Conservation (phyloP, 2,329 filamentous ascomycete species). For the Alternaria sp. region DNA sequence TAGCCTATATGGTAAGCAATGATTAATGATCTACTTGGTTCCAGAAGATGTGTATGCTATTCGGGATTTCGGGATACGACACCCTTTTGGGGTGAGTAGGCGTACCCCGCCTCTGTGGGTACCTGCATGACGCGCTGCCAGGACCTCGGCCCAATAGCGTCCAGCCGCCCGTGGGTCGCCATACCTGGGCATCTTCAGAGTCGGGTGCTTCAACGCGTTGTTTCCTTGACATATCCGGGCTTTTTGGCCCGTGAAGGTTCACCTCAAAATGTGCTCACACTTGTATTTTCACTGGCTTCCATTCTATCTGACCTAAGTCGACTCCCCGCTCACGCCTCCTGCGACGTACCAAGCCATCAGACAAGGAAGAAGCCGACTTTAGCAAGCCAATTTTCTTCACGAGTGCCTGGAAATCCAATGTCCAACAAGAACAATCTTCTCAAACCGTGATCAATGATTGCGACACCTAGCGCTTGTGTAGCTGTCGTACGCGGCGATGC, state of each 20-base stretch:
- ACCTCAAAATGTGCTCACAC: background rate
- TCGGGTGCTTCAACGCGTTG: background rate
- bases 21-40: background rate
- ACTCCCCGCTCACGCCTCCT: background rate
- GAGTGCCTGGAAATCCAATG: background rate
- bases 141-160: background rate
- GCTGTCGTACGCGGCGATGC: background rate
- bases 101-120: slow-evolving; percentile 5
- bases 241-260: background rate
- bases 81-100: background rate
- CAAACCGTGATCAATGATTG: background rate
- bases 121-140: slow-evolving; percentile 2
- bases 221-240: background rate
- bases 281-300: background rate
- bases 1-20: background rate
- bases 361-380: background rate
- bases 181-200: background rate
- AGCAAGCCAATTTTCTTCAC: background rate
- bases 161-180: background rate
- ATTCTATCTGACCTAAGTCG: background rate
- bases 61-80: background rate
- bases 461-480: background rate
- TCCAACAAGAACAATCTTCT: background rate
- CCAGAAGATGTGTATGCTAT: background rate
- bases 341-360: background rate